Percentiles rank a stretch among this genome's conserved stretches.
phyloP scores from a whole-genome alignment of 495 filamentous ascomycete species.

The Daldinia decipiens region DNA sequence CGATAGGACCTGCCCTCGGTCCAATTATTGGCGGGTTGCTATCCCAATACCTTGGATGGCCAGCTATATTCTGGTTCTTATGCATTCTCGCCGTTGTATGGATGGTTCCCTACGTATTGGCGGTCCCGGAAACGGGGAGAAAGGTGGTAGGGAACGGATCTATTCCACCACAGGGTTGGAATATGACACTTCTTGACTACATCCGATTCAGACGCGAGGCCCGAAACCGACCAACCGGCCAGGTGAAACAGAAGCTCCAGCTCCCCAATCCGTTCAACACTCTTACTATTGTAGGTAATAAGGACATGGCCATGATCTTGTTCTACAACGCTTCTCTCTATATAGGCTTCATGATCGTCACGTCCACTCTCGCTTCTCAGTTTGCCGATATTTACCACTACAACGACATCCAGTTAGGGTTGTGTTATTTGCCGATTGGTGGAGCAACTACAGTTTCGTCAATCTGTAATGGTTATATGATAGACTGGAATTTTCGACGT shows the following conservation, averaged over 20 bases:
- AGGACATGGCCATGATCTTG: conserved; percentile 62
- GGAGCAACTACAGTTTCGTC: conserved; percentile 74
- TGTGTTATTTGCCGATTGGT: conserved; percentile 70
- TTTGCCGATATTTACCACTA: conserved; percentile 71
- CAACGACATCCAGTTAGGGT: conserved; percentile 72
- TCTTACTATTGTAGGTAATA: conserved; percentile 71
- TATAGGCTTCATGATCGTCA: conserved; percentile 57
- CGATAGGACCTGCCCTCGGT: conserved; percentile 65
- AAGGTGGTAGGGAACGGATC: conserved; percentile 79
- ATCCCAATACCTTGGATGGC: conserved; percentile 72
- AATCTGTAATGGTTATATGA: conserved; percentile 68
- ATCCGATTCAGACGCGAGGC: conserved; percentile 48
- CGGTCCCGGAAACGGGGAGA: conserved; percentile 74
- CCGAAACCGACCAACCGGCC: conserved; percentile 42
- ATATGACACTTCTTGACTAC: conserved; percentile 61
- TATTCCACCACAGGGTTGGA: conserved; percentile 64
- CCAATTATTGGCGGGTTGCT: conserved; percentile 74
- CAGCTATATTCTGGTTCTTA: conserved; percentile 79
- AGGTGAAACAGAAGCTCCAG: conserved; percentile 60
- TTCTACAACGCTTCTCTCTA: conserved; percentile 64
- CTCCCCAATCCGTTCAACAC: conserved; percentile 78
- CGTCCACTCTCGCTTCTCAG: conserved; percentile 66
- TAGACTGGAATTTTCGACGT: conserved; percentile 67
- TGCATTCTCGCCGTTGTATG: conserved; percentile 66
- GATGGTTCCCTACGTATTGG: conserved; percentile 62